phyloP scores from a whole-genome alignment of 2,329 filamentous ascomycete species.

The Fonsecaea multimorphosa region DNA sequence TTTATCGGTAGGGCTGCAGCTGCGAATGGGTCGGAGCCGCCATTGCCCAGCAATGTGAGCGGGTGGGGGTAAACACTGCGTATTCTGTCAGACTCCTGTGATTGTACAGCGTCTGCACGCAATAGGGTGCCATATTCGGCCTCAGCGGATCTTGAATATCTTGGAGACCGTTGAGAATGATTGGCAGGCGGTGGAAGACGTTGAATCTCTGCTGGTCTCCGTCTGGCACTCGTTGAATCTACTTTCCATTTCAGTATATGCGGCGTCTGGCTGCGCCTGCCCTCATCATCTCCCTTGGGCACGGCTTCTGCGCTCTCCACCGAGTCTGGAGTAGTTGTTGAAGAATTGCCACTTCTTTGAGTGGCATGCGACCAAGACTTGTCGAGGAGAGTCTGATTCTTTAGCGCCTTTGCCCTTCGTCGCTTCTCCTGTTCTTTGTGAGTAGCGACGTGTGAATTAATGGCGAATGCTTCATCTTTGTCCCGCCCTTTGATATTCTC shows the following conservation, averaged over 20 bases:
- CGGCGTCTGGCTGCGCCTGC: too few relatives aligned
- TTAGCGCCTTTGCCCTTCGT: neutral
- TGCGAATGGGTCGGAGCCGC: neutral
- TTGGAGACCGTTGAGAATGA: too few relatives aligned
- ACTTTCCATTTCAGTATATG: too few relatives aligned
- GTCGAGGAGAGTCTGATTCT: neutral
- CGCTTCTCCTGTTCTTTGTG: neutral
- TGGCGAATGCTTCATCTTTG: neutral
- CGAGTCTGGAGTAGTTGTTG: neutral
- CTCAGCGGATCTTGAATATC: too few relatives aligned
- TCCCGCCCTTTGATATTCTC: neutral
- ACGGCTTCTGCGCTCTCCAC: neutral
- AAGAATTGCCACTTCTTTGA: neutral
- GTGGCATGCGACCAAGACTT: too few relatives aligned
- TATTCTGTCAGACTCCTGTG: too few relatives aligned
- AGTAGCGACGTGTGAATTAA: neutral
- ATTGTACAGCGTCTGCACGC: too few relatives aligned
- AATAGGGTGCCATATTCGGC: too few relatives aligned
- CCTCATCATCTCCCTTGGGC: neutral
- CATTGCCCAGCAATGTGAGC: neutral
- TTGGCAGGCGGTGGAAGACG: too few relatives aligned
- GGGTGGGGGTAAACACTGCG: neutral
- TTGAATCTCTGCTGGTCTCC: too few relatives aligned
- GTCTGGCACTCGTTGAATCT: too few relatives aligned
- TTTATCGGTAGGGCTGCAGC: neutral